Evolutionary conservation across 495 filamentous ascomycete species (phyloP), one percentile per base, ranked within the genome.

Genomic region (Penicillium cinerascens): DNA sequence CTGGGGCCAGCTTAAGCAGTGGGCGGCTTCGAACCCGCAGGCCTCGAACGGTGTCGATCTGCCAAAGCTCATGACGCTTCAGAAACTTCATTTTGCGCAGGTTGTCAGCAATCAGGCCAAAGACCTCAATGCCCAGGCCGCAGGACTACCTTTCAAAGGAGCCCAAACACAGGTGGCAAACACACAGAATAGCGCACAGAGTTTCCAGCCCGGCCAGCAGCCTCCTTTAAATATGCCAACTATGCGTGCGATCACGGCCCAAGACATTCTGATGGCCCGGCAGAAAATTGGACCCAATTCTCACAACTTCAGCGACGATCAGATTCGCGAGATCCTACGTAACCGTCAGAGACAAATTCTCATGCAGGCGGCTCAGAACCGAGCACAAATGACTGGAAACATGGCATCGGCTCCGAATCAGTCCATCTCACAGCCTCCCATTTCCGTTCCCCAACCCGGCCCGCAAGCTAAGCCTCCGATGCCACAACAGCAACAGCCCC

Each of bases 1-100:
- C 49, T 95, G 89, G 89, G 78, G 76, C 23, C 81, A 87, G 44
- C 70, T 95, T 0, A 91, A 89, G 64, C 68, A 81, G 37, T 87
- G 79, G 75, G 69, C 81, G 1, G 44, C 54, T 1, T 61, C 73
- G 41, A 85, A 84, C 56, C 71, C 71, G n/a, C 73, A 75, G 37
- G 49, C 64, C 17, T 51, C 69, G 16, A 71, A 63, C 17, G 67
- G 70, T 2, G 61, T 73, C 1, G 72, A 78, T 23, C 42, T 77
- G 6, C 59, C 69, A 11, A 72, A 75, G 41, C 50, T 90, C 3
- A 64, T 78, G 49, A 64, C 61, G 11, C 50, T 80, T 3, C 85
- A 89, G 51, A 69, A 69, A 20, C 61, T 75, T 20, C 85, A 88
- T 45, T 60, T 85, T 68, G 59, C 76, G 66, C 62, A 71, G 33